phyloP scores from a whole-genome alignment of 495 filamentous ascomycete genomes.

The Penicillium bialowiezense region DNA sequence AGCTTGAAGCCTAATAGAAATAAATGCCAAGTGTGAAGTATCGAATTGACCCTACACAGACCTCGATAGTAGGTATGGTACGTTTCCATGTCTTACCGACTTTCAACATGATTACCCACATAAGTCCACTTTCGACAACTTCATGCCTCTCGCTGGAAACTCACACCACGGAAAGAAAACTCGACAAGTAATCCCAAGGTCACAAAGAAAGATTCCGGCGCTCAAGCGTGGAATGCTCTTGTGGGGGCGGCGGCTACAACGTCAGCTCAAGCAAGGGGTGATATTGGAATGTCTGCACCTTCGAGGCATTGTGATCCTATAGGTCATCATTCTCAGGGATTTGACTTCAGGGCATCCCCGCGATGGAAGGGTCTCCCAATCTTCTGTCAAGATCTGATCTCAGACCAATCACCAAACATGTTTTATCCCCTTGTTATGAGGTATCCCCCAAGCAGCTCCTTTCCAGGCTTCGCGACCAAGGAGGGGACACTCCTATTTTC shows the following conservation, averaged over 20 bases:
- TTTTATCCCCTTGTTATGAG: slow-evolving; percentile 1
- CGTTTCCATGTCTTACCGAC: too few relatives aligned
- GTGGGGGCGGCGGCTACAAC: background rate
- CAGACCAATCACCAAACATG: background rate
- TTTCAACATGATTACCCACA: too few relatives aligned
- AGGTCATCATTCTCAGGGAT: slow-evolving; percentile 7
- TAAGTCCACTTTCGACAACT: too few relatives aligned
- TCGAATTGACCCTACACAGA: too few relatives aligned
- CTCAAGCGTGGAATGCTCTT: slow-evolving; percentile 3
- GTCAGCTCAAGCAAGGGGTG: background rate
- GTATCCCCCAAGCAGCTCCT: background rate
- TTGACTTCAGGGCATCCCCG: background rate
- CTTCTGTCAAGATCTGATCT: background rate
- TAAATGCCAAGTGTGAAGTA: too few relatives aligned
- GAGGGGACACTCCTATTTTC: background rate
- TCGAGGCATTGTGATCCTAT: background rate
- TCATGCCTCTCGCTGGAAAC: too few relatives aligned
- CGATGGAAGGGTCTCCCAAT: background rate
- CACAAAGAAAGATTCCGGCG: background rate
- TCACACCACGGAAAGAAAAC: too few relatives aligned
- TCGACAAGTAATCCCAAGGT: background rate
- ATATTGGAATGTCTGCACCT: slow-evolving; percentile 1
- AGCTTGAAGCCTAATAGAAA: too few relatives aligned
- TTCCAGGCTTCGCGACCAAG: background rate
- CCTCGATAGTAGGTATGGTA: too few relatives aligned